These are phyloP conservation scores for Pseudoturritis turrita DNA, from an alignment of 345 rosid species.

Conservation along the genomic window DNA sequence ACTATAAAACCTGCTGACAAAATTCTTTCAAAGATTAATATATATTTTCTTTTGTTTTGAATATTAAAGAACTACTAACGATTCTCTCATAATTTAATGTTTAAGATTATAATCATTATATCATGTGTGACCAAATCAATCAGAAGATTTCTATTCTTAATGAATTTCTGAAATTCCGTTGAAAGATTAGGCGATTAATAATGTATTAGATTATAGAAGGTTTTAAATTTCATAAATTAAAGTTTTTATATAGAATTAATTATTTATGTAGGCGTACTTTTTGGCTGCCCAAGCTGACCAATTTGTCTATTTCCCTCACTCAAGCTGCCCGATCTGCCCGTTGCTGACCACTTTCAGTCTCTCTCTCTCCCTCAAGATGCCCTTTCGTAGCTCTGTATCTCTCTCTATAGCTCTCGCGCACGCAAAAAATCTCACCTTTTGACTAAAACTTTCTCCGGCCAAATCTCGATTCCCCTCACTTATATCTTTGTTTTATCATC, in stretches of 20 bases:
- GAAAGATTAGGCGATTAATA: background rate
- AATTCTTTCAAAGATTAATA: background rate
- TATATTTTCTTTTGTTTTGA: background rate
- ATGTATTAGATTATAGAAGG: background rate
- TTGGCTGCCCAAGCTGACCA: slow-evolving; percentile 57
- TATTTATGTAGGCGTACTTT: background rate
- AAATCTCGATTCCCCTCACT: slow-evolving; percentile 13
- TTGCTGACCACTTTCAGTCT: slow-evolving; percentile 49
- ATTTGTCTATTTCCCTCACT: slow-evolving; percentile 31
- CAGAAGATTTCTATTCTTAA: background rate
- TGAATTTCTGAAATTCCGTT: background rate
- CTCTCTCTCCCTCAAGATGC: slow-evolving; percentile 30
- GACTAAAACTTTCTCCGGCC: slow-evolving; percentile 37
- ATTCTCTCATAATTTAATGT: background rate
- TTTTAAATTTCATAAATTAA: background rate
- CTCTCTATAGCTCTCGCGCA: slow-evolving; percentile 26
- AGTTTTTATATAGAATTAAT: background rate
- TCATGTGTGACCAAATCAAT: background rate
- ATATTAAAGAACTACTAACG: background rate
- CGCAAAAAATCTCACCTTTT: slow-evolving; percentile 36
- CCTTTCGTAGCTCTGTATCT: slow-evolving; percentile 23
- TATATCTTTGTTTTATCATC: slow-evolving; percentile 1
- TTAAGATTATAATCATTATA: background rate
- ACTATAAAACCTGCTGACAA: background rate
- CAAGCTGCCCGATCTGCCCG: slow-evolving; percentile 67